Evolutionary conservation across 257 asterid genomes (phyloP).

Genomic region (Nicotiana obtusifolia): DNA sequence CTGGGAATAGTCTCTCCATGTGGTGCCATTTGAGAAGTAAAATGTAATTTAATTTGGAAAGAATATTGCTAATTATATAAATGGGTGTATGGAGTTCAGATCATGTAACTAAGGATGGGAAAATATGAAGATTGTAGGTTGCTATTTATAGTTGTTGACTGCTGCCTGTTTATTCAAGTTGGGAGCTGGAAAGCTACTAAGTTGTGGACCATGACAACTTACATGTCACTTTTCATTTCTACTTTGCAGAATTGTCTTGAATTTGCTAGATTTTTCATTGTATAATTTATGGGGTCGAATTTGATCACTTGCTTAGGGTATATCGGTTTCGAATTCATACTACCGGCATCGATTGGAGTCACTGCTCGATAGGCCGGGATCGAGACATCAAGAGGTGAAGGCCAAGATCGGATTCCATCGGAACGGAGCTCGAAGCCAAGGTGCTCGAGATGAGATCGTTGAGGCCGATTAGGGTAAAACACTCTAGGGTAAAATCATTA

Average conservation of each 20-base stretch:
- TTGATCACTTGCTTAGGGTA: too few species aligned
- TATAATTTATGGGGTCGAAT: too few species aligned
- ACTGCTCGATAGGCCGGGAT: too few species aligned
- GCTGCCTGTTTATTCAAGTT: background rate
- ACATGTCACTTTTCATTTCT: background rate
- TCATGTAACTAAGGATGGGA: background rate
- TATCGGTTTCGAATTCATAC: too few species aligned
- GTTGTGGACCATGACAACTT: constrained; percentile 10
- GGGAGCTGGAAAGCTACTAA: background rate
- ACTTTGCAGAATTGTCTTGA: background rate
- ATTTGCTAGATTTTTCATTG: background rate
- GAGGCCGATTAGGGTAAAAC: too few species aligned
- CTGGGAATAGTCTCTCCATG: background rate
- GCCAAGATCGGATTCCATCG: too few species aligned
- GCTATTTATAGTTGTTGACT: constrained; percentile 6
- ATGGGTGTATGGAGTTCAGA: background rate
- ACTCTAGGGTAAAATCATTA: too few species aligned
- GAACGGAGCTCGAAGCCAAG: too few species aligned
- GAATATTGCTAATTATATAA: background rate
- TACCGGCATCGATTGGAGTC: too few species aligned
- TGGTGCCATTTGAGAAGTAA: background rate
- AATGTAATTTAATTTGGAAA: background rate
- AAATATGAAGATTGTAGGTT: background rate
- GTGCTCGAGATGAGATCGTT: too few species aligned
- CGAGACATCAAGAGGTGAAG: too few species aligned